phyloP scores from a whole-genome alignment of 805 yeast species.

The Wickerhamiella azyma region DNA sequence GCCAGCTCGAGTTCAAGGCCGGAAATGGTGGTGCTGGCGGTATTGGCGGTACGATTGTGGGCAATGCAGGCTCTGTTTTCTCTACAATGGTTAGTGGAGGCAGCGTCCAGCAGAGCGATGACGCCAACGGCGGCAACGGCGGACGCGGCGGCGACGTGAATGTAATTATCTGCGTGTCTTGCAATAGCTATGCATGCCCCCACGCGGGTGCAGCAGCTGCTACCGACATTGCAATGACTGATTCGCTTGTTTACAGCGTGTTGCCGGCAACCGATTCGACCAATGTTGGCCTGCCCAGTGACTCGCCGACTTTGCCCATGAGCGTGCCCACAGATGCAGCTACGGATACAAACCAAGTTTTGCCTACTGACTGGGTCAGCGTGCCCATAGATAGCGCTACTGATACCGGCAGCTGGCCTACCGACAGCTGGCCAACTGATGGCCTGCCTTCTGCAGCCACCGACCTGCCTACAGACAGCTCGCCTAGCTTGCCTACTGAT shows the following conservation, averaged over 20 bases:
- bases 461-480: too few relatives aligned
- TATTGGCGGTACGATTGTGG: neutral
- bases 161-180: conserved; percentile 6
- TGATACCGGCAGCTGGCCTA: too few relatives aligned
- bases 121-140: conserved; percentile 4
- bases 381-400: too few relatives aligned
- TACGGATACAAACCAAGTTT: too few relatives aligned
- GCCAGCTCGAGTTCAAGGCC: neutral
- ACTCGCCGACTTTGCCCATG: too few relatives aligned
- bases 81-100: neutral
- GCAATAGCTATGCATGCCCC: neutral
- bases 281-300: too few relatives aligned
- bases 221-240: neutral
- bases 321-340: too few relatives aligned
- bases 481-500: too few relatives aligned
- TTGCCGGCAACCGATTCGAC: too few relatives aligned
- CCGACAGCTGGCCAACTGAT: too few relatives aligned
- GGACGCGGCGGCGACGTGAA: conserved; percentile 8
- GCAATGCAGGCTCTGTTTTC: neutral
- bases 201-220: neutral
- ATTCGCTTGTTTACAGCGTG: neutral
- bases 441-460: too few relatives aligned
- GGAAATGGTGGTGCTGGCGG: conserved; percentile 6
- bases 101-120: neutral
- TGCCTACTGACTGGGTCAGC: too few relatives aligned